phyloP scores from a whole-genome alignment of 495 filamentous ascomycete genomes.

The Penicillium bialowiezense region DNA sequence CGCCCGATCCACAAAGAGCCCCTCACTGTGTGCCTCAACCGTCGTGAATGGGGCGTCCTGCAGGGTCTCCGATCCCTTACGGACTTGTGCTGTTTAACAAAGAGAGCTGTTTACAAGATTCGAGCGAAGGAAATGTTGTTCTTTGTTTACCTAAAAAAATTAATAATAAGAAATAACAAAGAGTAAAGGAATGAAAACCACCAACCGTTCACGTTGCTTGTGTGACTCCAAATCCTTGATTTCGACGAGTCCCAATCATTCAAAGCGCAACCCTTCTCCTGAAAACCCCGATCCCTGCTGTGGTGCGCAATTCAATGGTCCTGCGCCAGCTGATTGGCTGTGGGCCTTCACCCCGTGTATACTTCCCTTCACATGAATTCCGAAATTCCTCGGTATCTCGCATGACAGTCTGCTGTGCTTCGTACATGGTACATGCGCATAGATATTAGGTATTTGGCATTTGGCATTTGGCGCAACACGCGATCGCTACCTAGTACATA shows the following conservation, averaged over 20 bases:
- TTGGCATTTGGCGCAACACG: background rate
- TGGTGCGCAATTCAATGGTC: constrained; percentile 6
- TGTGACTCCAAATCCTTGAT: too few relatives aligned
- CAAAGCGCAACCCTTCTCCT: constrained; percentile 8
- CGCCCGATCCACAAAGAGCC: constrained; percentile 4
- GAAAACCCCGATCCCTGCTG: constrained; percentile 15
- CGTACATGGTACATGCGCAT: background rate
- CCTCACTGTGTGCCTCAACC: constrained; percentile 8
- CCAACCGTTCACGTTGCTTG: too few relatives aligned
- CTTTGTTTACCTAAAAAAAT: too few relatives aligned
- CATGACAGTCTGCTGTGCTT: constrained; percentile 26
- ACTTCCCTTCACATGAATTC: constrained; percentile 21
- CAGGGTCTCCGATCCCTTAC: constrained; percentile 24
- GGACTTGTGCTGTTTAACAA: too few relatives aligned
- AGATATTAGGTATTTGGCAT: background rate
- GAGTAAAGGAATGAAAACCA: too few relatives aligned
- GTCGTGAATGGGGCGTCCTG: constrained; percentile 9
- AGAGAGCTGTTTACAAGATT: too few relatives aligned
- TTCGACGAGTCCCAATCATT: constrained; percentile 9
- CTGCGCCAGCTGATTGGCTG: constrained; percentile 9
- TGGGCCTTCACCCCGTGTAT: background rate
- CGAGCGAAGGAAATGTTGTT: constrained; percentile 4
- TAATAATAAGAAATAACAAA: background rate
- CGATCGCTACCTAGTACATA: background rate
- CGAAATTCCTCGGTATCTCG: constrained; percentile 18